These are phyloP conservation scores for Yarrowia sp. DNA, from an alignment of 805 yeast species.

Conservation along the genomic window DNA sequence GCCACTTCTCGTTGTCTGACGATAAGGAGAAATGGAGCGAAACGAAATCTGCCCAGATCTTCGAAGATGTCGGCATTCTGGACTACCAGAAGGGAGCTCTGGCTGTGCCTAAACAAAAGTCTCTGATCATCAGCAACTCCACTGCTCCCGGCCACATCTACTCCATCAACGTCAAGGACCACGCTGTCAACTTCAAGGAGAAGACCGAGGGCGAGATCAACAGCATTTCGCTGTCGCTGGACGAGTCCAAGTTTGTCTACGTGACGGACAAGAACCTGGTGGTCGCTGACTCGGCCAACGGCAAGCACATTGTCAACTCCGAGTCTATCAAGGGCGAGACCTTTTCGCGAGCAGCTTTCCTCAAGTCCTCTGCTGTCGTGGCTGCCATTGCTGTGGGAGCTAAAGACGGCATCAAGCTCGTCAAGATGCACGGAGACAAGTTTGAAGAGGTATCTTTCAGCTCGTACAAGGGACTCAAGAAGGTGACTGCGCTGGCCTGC, in stretches of 20 bases:
- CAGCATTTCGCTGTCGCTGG: conserved; percentile 72
- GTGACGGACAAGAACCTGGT: conserved; percentile 64
- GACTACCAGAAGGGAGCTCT: conserved; percentile 67
- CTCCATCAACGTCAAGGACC: conserved; percentile 62
- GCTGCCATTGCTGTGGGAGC: conserved; percentile 16
- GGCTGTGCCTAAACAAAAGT: conserved; percentile 63
- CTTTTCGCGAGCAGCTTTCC: conserved; percentile 14
- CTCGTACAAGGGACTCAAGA: conserved; percentile 42
- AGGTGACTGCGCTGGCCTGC: conserved; percentile 58
- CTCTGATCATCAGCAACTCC: conserved; percentile 75
- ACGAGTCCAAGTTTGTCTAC: conserved; percentile 68
- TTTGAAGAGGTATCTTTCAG: conserved; percentile 10
- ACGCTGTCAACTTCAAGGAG: conserved; percentile 49
- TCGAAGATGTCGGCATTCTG: conserved; percentile 56
- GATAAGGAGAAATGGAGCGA: conserved; percentile 47
- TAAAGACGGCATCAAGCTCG: conserved; percentile 32
- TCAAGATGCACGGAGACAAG: conserved; percentile 19
- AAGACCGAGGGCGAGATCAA: conserved; percentile 62
- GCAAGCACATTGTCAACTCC: conserved; percentile 45
- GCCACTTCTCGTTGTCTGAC: conserved; percentile 57
- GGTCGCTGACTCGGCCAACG: conserved; percentile 52
- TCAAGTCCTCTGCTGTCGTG: conserved; percentile 12
- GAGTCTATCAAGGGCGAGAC: conserved; percentile 35
- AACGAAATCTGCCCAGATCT: conserved; percentile 62
- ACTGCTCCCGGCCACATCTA: conserved; percentile 67